These are phyloP conservation scores for Micromonas commoda DNA, from an alignment of 139 green algal species.

Conservation along the genomic window DNA sequence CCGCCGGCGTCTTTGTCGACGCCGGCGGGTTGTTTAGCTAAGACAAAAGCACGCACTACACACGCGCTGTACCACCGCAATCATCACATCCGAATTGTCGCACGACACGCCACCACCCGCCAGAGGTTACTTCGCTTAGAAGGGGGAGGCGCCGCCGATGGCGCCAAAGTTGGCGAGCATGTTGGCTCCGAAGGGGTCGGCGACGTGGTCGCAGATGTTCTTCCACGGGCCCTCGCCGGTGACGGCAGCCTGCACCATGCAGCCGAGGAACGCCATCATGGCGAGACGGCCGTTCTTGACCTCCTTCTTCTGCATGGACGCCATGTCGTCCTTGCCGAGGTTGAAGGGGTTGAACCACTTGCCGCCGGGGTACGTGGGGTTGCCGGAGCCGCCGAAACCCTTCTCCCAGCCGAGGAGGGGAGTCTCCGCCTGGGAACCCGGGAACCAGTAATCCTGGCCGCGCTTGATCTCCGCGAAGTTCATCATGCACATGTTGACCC, in stretches of 20 bases:
- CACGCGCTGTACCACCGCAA: too few species aligned
- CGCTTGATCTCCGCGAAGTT: slow-evolving; percentile 91
- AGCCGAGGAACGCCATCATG: slow-evolving; percentile 66
- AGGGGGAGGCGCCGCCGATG: slow-evolving; percentile 18
- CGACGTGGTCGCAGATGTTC: slow-evolving; percentile 85
- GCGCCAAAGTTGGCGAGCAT: slow-evolving; percentile 80
- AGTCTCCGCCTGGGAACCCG: slow-evolving; percentile 84
- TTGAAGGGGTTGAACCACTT: slow-evolving; percentile 92
- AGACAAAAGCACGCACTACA: too few species aligned
- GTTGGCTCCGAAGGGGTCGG: slow-evolving; percentile 80
- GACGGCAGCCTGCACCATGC: slow-evolving; percentile 65
- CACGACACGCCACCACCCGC: too few species aligned
- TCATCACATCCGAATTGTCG: too few species aligned
- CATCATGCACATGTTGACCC: slow-evolving; percentile 83
- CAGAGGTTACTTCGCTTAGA: not conserved
- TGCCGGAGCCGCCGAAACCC: slow-evolving; percentile 67
- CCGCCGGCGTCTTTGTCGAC: too few species aligned
- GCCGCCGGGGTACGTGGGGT: slow-evolving; percentile 79
- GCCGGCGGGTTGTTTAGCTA: too few species aligned
- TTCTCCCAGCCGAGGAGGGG: slow-evolving; percentile 93
- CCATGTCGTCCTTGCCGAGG: slow-evolving; percentile 65
- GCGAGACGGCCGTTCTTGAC: slow-evolving; percentile 88
- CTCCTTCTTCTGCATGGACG: slow-evolving; percentile 91
- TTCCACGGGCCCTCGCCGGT: slow-evolving; percentile 77
- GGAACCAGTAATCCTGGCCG: slow-evolving; percentile 67